Evolutionary conservation across 306 rosid species (phyloP).

Genomic region (Vicia villosa): DNA sequence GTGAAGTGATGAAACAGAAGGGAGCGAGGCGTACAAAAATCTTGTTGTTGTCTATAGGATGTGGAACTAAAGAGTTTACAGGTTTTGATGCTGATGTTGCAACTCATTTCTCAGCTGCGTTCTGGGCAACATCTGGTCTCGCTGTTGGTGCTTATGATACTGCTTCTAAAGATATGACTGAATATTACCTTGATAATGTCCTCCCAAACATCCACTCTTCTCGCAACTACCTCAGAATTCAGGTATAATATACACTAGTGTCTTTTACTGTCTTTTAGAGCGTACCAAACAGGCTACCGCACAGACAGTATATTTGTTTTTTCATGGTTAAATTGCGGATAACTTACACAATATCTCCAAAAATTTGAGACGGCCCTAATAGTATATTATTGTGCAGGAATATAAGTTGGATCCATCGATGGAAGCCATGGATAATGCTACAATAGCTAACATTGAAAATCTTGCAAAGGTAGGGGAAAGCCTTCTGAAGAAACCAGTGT

Average conservation of each 20-base stretch:
- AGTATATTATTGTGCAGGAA: conserved; percentile 40
- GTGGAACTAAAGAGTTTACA: neutral
- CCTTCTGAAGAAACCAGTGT: too few species aligned
- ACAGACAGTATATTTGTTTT: too few species aligned
- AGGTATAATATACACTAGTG: neutral
- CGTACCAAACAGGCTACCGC: too few species aligned
- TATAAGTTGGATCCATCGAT: conserved; percentile 43
- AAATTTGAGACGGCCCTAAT: too few species aligned
- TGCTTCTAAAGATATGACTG: neutral
- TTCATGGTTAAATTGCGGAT: too few species aligned
- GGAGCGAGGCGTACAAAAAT: neutral
- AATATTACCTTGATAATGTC: neutral
- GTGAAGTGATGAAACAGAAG: neutral
- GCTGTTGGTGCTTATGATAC: neutral
- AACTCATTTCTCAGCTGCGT: neutral
- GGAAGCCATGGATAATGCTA: conserved; percentile 37
- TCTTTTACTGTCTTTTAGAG: too few species aligned
- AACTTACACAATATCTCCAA: too few species aligned
- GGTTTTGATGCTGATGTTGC: neutral
- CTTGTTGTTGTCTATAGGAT: neutral
- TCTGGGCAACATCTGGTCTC: neutral
- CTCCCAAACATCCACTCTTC: neutral
- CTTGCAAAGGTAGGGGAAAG: too few species aligned
- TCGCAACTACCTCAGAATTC: neutral
- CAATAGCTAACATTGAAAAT: too few species aligned